phyloP scores from a whole-genome alignment of 2,329 filamentous ascomycete species.

The Anisogramma anomala region DNA sequence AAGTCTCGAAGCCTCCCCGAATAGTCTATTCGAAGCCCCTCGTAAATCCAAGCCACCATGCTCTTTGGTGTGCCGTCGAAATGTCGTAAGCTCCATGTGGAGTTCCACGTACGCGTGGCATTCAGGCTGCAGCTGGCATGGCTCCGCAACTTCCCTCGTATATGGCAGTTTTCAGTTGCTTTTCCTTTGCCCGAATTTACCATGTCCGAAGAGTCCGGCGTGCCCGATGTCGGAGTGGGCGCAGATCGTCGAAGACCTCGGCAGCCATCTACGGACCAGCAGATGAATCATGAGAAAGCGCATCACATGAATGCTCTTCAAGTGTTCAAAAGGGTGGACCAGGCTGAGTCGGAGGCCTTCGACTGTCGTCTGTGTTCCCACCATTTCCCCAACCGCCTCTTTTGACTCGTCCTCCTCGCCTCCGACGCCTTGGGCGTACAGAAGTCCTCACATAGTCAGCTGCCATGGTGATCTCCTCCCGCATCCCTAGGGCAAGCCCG shows the following conservation, averaged over 20 bases:
- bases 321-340: no score
- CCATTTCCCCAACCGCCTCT: neutral
- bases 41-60: constrained; percentile 12
- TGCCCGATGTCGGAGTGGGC: constrained; percentile 2
- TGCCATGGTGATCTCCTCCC: neutral
- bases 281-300: no score
- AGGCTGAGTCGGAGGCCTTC: no score
- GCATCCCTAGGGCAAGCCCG: constrained; percentile 3
- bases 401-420: constrained; percentile 2
- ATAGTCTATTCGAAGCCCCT: constrained; percentile 10
- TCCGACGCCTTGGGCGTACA: neutral
- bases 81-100: constrained; percentile 1
- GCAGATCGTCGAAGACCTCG: no score
- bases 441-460: neutral
- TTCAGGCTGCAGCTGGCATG: constrained; percentile 14
- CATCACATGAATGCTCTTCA: no score
- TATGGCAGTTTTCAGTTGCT: no score
- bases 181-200: constrained; percentile 12
- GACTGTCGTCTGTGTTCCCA: no score
- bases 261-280: no score
- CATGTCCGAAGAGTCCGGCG: constrained; percentile 3
- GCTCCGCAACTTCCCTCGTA: constrained; percentile 5
- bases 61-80: constrained; percentile 3
- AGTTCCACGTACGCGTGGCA: constrained; percentile 7
- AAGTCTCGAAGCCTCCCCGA: constrained; percentile 12